Evolutionary conservation across 1,284 basidiomycete species (phyloP), one percentile per base, ranked within the genome.

Genomic region (Cutaneotrichosporon sp.): DNA sequence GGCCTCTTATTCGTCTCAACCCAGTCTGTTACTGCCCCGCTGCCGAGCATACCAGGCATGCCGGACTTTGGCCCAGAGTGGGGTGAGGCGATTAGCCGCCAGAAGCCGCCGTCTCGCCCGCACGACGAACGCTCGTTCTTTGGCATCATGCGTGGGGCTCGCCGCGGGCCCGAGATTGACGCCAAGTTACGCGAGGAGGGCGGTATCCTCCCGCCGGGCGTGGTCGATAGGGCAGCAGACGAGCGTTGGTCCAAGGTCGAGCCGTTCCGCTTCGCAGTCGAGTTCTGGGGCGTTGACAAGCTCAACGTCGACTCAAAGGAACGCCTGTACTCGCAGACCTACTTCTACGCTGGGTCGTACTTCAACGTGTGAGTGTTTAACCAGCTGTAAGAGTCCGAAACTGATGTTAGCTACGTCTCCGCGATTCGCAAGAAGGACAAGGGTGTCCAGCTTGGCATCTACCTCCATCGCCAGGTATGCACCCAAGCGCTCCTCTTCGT

Each of bases 251-350:
- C 78, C 6, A 73, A 73, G 36, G 73, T 76, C 38, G 80, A 92
- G 57, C 92, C 92, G 0, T 89, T 85, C 78, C 85, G 91, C 31
- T 81, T 96, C 74, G 87, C 87, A 6, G 90, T 92, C 56, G 93
- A 97, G 79, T 96, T 96, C 76, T 96, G 90, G 88, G 90, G 91
- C 70, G 85, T 93, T 31, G 89, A 91, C 70, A 82, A 84, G 56
- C 83, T 97, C 53, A 88, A 87, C 63, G 92, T 96, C 65, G 55
- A 56, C 55, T 22, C 36, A 11, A 95, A 93, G 80, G 87, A 88
- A 62, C 84, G 92, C 30, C 72, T 80, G 34, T 84, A 84, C 67
- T 82, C 81, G 4, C 70, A 74, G 13, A 83, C 82, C 6, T 82
- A 83, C 64, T 83, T 83, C 65, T 83, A 83, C 66, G 69, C 83